Evolutionary conservation across 2,329 filamentous ascomycete species (phyloP).

Genomic region (Coleophoma cylindrospora): DNA sequence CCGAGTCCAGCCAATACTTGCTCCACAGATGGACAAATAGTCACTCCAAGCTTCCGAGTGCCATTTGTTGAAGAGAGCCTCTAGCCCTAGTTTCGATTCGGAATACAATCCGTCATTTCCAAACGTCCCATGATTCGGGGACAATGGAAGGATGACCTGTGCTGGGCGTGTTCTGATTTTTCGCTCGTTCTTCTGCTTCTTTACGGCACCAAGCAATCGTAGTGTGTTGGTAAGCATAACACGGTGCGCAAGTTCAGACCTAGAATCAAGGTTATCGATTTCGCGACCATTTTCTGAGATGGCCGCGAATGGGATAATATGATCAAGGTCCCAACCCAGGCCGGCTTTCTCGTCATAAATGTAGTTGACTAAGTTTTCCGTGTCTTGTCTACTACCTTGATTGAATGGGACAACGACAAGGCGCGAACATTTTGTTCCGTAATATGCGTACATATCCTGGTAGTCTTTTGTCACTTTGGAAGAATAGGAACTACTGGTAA

Average conservation of each 20-base stretch:
- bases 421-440: too few species aligned
- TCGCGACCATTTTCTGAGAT: conserved; percentile 88
- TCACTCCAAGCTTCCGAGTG: conserved; percentile 92
- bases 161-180: conserved; percentile 89
- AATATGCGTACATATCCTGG: conserved; percentile 96
- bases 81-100: conserved; percentile 90
- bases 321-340: conserved; percentile 92
- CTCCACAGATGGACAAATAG: conserved; percentile 94
- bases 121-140: conserved; percentile 95
- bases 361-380: conserved; percentile 85
- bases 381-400: conserved; percentile 93
- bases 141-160: conserved; percentile 92
- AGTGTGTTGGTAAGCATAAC: conserved; percentile 86
- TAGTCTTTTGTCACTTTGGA: conserved; percentile 96
- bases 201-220: not conserved
- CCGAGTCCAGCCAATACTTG: conserved; percentile 96
- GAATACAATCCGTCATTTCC: conserved; percentile 95
- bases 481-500: conserved; percentile 91
- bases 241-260: conserved; percentile 91
- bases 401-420: conserved; percentile 99
- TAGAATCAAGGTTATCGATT: conserved; percentile 90
- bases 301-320: conserved; percentile 88
- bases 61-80: conserved; percentile 96
- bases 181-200: conserved; percentile 77
- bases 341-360: conserved; percentile 66